Base-by-base conservation (phyloP, 192 early-diverging fungal species). In the Radiomyces spectabilis region DNA sequence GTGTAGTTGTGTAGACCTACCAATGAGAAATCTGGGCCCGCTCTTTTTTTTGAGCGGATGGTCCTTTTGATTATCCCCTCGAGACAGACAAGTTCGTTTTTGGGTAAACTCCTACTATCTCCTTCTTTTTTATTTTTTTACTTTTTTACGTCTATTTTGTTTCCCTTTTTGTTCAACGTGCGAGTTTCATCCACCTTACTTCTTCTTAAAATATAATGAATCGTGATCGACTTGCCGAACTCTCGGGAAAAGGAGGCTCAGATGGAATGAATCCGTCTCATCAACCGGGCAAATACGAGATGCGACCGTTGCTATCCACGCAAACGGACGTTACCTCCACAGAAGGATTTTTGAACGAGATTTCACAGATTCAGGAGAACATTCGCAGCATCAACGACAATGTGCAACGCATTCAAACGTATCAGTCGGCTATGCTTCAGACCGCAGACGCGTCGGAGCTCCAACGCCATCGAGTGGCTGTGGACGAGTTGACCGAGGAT, bases 281-380 rank as follows among this genome's bases (percentile, higher is more conserved):
- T 22, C 16, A 18, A 29, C 25, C n/a, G 26, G 57, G 51, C 0
- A 29, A 27, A 2, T 53, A 59, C n/a, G 67, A 69, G 37, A 69
- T 69, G 67, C 37, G 67, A n/a, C 67, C 67, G 34, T 55, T 69
- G 4, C 49, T 69, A 37, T 33, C 55, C 10, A 39, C 66, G 31
- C 50, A 41, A 16, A 51, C 59, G 4, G 50, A 63, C 12, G 48
- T 50, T 4, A 40, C 46, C 13, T 55, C 61, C 5, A 33, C 54
- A n/a, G 29, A 63, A 41, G 61, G 46, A 0, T 63, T 58, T 22
- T 41, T 69, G 33, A 46, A 52, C 45, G 35, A 69, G 29, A 50
- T 63, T 15, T 35, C 35, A 6, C 55, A 63, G 25, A 24, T 69
- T 7, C 50, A 63, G 22, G 55, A 69, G 3, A 43, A 26, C 35